phyloP scores from a whole-genome alignment of 2,329 filamentous ascomycete genomes.

The Blumeriella jaapii region DNA sequence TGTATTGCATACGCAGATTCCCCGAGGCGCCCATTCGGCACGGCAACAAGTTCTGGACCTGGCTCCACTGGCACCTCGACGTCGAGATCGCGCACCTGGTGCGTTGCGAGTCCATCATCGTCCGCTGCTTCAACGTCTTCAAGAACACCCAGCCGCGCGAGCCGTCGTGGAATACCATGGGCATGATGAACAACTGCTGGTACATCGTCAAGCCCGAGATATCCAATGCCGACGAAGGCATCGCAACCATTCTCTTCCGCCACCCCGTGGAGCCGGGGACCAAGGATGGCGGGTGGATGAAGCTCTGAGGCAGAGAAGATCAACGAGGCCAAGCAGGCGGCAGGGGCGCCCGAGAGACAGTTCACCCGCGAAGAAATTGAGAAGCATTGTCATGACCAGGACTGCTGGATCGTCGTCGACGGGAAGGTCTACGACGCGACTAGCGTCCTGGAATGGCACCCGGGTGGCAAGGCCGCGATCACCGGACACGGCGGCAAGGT shows the following conservation, averaged over 20 bases:
- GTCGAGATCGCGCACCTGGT: neutral
- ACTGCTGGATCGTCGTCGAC: constrained; percentile 3
- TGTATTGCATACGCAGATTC: constrained; percentile 4
- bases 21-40: constrained; percentile 1
- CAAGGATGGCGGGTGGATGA: constrained; percentile 2
- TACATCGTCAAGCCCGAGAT: constrained; percentile 4
- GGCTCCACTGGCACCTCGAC: constrained; percentile 1
- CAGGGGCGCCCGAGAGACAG: neutral
- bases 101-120: neutral
- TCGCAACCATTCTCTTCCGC: constrained; percentile 2
- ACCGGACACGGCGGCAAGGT: neutral
- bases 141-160: constrained; percentile 3
- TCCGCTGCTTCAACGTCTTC: constrained; percentile 1
- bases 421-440: constrained; percentile 3
- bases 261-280: constrained; percentile 1
- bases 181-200: constrained; percentile 2
- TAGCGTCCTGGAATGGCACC: constrained; percentile 2
- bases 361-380: constrained; percentile 1
- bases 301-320: constrained; percentile 1
- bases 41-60: constrained; percentile 3
- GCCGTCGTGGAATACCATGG: constrained; percentile 1
- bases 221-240: neutral
- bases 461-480: constrained; percentile 1
- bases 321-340: constrained; percentile 2
- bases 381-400: neutral